Evolutionary conservation across 2,329 filamentous ascomycete genomes (phyloP).

Genomic region (Ascochyta lentis): DNA sequence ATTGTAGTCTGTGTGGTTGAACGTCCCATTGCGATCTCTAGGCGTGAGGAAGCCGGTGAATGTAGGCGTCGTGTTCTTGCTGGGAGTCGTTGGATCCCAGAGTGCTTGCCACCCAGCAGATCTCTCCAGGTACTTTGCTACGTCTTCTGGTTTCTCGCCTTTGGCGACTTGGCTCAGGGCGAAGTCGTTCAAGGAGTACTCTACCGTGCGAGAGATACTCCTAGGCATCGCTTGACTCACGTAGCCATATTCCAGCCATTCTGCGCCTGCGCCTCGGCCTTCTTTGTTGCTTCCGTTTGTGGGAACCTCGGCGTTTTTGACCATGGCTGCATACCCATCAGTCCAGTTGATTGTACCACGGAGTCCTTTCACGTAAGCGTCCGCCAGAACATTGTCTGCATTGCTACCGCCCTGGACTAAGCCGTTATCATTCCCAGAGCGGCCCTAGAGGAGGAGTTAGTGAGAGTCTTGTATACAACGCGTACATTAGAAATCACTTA

Average conservation of each 20-base stretch:
- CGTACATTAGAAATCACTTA: background rate
- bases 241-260: constrained; percentile 70
- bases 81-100: constrained; percentile 23
- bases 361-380: constrained; percentile 73
- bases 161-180: constrained; percentile 47
- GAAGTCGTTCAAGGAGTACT: constrained; percentile 51
- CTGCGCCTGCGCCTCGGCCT: constrained; percentile 70
- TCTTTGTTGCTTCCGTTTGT: constrained; percentile 67
- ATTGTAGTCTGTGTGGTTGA: constrained; percentile 41
- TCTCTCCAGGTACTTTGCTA: constrained; percentile 47
- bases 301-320: constrained; percentile 68
- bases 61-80: constrained; percentile 28
- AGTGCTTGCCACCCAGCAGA: constrained; percentile 32
- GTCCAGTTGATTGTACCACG: constrained; percentile 68
- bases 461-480: background rate
- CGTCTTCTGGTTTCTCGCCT: constrained; percentile 46
- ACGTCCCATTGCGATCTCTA: constrained; percentile 23
- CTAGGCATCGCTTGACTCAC: constrained; percentile 53
- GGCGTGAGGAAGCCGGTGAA: constrained; percentile 33
- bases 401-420: constrained; percentile 73
- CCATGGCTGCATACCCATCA: constrained; percentile 72
- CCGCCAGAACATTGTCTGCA: constrained; percentile 73
- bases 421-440: constrained; percentile 72
- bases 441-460: constrained; percentile 30
- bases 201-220: constrained; percentile 46